phyloP scores from a whole-genome alignment of 1,284 basidiomycete genomes.

The Irpex lacteus region DNA sequence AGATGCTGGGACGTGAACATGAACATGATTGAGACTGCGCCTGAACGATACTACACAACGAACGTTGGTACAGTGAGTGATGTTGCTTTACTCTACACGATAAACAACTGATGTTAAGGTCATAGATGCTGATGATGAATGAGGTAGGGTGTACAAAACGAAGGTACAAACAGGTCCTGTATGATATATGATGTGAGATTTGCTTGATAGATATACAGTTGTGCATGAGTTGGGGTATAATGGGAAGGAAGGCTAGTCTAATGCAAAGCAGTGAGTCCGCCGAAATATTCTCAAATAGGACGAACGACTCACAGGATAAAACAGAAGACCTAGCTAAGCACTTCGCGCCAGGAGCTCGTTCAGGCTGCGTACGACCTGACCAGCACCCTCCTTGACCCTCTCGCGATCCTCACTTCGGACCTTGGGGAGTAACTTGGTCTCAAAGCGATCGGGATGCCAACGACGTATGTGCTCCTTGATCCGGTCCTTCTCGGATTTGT shows the following conservation, averaged over 20 bases:
- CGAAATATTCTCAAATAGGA: background rate
- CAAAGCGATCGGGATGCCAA: slow-evolving; percentile 43
- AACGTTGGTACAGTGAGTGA: slow-evolving; percentile 1
- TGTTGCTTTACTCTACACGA: slow-evolving; percentile 4
- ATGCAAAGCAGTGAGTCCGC: background rate
- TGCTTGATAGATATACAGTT: slow-evolving; percentile 5
- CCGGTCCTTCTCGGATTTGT: slow-evolving; percentile 51
- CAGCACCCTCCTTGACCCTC: slow-evolving; percentile 39
- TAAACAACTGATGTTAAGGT: slow-evolving; percentile 1
- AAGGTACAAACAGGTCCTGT: slow-evolving; percentile 4
- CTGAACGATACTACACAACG: background rate
- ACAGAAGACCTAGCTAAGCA: background rate
- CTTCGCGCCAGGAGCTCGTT: slow-evolving; percentile 43
- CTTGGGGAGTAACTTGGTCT: slow-evolving; percentile 40
- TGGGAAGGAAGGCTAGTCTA: background rate
- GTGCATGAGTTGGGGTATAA: slow-evolving; percentile 5
- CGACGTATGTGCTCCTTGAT: slow-evolving; percentile 56
- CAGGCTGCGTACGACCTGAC: slow-evolving; percentile 47
- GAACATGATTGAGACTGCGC: background rate
- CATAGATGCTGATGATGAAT: slow-evolving; percentile 1
- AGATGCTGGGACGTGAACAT: background rate
- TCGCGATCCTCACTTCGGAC: slow-evolving; percentile 42
- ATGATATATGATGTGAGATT: slow-evolving; percentile 6
- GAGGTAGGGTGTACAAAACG: background rate
- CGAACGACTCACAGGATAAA: background rate